These are phyloP conservation scores for Allantophomopsis lycopodina DNA, from an alignment of 2,329 filamentous ascomycete genomes.

Conservation along the genomic window DNA sequence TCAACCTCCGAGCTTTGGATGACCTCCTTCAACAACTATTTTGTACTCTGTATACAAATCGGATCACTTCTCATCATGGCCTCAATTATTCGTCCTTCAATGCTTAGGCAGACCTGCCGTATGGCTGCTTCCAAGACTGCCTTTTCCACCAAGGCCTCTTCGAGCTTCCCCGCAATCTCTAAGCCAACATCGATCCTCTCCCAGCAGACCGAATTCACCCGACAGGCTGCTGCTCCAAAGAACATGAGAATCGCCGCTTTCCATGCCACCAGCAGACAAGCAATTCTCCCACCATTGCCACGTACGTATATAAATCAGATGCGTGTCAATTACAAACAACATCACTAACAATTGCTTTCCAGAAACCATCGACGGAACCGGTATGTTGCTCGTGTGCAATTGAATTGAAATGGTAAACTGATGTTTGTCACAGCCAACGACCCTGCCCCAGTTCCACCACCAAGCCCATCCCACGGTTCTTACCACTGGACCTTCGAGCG, in stretches of 20 bases:
- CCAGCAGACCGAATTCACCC: slow-evolving; percentile 21
- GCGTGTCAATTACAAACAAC: neutral
- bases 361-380: slow-evolving; percentile 65
- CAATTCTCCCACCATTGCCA: slow-evolving; percentile 70
- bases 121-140: slow-evolving; percentile 23
- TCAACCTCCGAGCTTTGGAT: too few relatives aligned
- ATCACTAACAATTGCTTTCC: slow-evolving; percentile 27
- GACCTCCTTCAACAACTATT: too few relatives aligned
- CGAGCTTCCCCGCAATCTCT: slow-evolving; percentile 17
- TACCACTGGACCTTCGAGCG: slow-evolving; percentile 99
- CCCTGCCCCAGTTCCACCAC: slow-evolving; percentile 57
- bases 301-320: slow-evolving; percentile 42
- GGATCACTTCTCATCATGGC: slow-evolving; percentile 25
- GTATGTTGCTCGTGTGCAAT: slow-evolving; percentile 31
- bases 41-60: too few relatives aligned
- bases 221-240: slow-evolving; percentile 22
- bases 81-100: slow-evolving; percentile 32
- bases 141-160: slow-evolving; percentile 24
- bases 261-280: slow-evolving; percentile 66
- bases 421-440: slow-evolving; percentile 58
- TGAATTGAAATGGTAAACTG: slow-evolving; percentile 8
- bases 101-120: slow-evolving; percentile 31
- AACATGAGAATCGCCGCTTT: slow-evolving; percentile 57
- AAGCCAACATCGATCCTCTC: slow-evolving; percentile 14
- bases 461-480: slow-evolving; percentile 72